Evolutionary conservation across 768 basidiomycete genomes (phyloP).

Genomic region (Saitozyma sp.): DNA sequence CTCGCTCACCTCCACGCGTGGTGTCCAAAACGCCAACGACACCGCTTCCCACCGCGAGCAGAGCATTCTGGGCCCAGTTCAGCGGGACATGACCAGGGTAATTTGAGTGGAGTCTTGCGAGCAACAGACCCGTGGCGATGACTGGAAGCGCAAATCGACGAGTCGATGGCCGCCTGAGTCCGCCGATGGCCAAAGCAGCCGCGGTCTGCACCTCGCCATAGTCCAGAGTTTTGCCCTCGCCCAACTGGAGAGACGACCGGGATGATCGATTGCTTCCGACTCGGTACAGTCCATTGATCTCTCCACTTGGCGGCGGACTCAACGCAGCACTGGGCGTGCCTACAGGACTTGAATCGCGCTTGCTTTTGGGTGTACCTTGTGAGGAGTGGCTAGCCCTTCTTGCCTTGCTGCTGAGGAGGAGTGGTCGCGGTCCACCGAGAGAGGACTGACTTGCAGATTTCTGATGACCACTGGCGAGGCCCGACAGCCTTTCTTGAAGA

Average conservation of each 20-base stretch:
- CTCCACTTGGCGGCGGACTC: slow-evolving; percentile 9
- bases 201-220: not conserved
- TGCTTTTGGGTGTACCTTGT: not conserved
- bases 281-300: slow-evolving; percentile 4
- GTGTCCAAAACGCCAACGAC: slow-evolving; percentile 74
- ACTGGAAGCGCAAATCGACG: not conserved
- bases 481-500: not conserved
- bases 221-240: not conserved
- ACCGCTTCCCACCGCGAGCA: slow-evolving; percentile 83
- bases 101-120: slow-evolving; percentile 12
- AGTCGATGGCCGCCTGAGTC: not conserved
- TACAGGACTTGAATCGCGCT: not conserved
- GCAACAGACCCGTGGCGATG: not conserved
- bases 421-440: slow-evolving; percentile 1
- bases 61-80: slow-evolving; percentile 74
- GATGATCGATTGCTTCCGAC: slow-evolving; percentile 7
- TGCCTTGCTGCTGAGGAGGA: slow-evolving; percentile 12
- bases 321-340: not conserved
- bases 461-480: not conserved
- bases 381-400: slow-evolving; percentile 10
- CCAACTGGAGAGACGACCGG: not conserved
- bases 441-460: not conserved
- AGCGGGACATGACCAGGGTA: slow-evolving; percentile 62
- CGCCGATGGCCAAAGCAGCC: slow-evolving; percentile 1
- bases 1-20: slow-evolving; percentile 79